These are phyloP conservation scores for Termitomyces sp. DNA, from an alignment of 768 basidiomycete genomes.

Conservation along the genomic window DNA sequence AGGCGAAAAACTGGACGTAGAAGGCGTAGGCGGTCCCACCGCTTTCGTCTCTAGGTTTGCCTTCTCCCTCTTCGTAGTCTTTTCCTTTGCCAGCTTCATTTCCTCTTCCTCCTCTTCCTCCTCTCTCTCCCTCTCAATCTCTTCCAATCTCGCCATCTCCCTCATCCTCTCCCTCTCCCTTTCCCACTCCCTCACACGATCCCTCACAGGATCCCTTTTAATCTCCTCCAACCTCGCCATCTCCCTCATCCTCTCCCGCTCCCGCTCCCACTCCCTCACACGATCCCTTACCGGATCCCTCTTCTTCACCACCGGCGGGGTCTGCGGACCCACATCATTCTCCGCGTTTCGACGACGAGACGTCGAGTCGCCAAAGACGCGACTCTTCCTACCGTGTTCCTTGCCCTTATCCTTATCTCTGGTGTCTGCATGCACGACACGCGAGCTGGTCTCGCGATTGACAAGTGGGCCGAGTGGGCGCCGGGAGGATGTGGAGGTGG, in stretches of 20 bases:
- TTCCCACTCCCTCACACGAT: constrained; percentile 76
- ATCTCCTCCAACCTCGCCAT: constrained; percentile 60
- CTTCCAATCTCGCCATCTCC: constrained; percentile 56
- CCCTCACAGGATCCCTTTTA: constrained; percentile 47
- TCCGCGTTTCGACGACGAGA: constrained; percentile 22
- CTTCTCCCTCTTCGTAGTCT: constrained; percentile 25
- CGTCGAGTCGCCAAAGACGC: constrained; percentile 38
- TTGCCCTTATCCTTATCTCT: constrained; percentile 17
- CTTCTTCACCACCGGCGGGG: constrained; percentile 12
- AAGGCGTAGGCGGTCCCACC: constrained; percentile 10
- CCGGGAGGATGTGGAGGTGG: constrained; percentile 21
- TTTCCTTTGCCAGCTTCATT: neutral
- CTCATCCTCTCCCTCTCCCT: constrained; percentile 63
- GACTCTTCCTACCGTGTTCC: constrained; percentile 20
- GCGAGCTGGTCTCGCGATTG: constrained; percentile 19
- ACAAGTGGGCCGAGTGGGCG: constrained; percentile 28
- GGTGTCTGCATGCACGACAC: constrained; percentile 6
- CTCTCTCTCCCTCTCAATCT: constrained; percentile 33
- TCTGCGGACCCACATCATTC: constrained; percentile 8
- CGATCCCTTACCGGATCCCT: constrained; percentile 54
- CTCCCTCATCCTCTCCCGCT: constrained; percentile 65
- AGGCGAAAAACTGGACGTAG: constrained; percentile 6
- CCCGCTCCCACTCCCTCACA: constrained; percentile 74
- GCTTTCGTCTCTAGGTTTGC: constrained; percentile 32
- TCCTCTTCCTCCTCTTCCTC: constrained; percentile 22